These are phyloP conservation scores for Pichia sp. DNA, from an alignment of 1,139 yeast genomes.

Conservation along the genomic window DNA sequence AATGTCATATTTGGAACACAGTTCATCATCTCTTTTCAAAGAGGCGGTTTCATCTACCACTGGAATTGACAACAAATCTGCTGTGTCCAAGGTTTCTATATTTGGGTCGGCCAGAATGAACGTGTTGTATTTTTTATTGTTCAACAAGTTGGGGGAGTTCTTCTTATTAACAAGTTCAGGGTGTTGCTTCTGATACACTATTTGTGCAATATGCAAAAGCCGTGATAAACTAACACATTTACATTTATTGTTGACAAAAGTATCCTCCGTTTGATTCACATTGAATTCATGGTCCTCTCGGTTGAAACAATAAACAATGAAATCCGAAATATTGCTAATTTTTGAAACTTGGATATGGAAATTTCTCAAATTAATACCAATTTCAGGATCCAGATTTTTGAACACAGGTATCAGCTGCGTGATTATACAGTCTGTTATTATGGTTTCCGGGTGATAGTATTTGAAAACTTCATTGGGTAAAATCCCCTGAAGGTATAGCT, in stretches of 20 bases:
- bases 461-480: constrained; percentile 18
- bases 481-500: constrained; percentile 29
- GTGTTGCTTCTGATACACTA: constrained; percentile 33
- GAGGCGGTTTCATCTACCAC: constrained; percentile 22
- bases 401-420: constrained; percentile 50
- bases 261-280: constrained; percentile 5
- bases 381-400: constrained; percentile 55
- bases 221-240: constrained; percentile 44
- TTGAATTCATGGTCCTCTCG: constrained; percentile 25
- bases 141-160: not conserved
- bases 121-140: constrained; percentile 27
- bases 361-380: constrained; percentile 68
- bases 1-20: constrained; percentile 31
- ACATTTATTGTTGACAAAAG: constrained; percentile 26
- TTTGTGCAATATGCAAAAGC: constrained; percentile 52
- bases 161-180: constrained; percentile 24
- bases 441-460: constrained; percentile 24
- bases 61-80: constrained; percentile 28
- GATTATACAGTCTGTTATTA: constrained; percentile 42
- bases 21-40: constrained; percentile 23
- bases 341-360: constrained; percentile 76
- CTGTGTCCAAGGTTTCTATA: constrained; percentile 16
- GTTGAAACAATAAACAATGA: constrained; percentile 57
- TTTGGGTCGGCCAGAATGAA: constrained; percentile 27
- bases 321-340: constrained; percentile 62